Evolutionary conservation across 192 early-diverging fungal genomes (phyloP), one percentile per base, ranked within the genome.

Genomic region (Coemansia sp.): DNA sequence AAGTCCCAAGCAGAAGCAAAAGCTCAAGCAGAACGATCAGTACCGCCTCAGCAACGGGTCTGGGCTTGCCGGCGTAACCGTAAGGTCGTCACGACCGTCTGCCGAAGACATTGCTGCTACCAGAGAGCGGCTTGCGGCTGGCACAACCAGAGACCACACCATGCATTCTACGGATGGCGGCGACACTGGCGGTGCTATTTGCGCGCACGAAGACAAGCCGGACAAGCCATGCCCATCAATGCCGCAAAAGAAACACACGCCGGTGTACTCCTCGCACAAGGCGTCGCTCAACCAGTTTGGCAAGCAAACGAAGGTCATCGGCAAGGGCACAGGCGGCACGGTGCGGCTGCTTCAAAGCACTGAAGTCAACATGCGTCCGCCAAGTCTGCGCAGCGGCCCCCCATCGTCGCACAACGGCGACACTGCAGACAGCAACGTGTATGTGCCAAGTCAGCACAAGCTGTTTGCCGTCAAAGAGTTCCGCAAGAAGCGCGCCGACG

Each of bases 401-500:
- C 80, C 80, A 50, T 76, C 74, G 43, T 66, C 70, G 62, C 69
- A 75, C 17, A 59, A 71, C 53, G 70, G 71, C 17, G 74, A 71
- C 48, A 57, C 42, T 0, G 42, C 42, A 45, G 42, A 66, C 22
- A 19, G 15, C 17, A 65, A 56, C 22, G 62, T 71, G 0, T 82
- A 85, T 23, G 52, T 62, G 36, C 79, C 79, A 34, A 70, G 73
- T 64, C 82, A 91, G 74, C 82, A 89, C 66, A 84, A 84, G 66
- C 73, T 83, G 49, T 90, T 88, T 75, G 90, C 90, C 0, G 88
- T 90, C 70, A 92, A 92, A 69, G 89, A 92, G 76, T 93, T 94
- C 74, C 84, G 90, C 56, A 85, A 86, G 63, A 82, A 87, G n/a
- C 65, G 82, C 6, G 46, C 62, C 5, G 75, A 89, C 38, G 93